Evolutionary conservation across 768 basidiomycete species (phyloP).

Genomic region (Omphalotus guepiniiformis): DNA sequence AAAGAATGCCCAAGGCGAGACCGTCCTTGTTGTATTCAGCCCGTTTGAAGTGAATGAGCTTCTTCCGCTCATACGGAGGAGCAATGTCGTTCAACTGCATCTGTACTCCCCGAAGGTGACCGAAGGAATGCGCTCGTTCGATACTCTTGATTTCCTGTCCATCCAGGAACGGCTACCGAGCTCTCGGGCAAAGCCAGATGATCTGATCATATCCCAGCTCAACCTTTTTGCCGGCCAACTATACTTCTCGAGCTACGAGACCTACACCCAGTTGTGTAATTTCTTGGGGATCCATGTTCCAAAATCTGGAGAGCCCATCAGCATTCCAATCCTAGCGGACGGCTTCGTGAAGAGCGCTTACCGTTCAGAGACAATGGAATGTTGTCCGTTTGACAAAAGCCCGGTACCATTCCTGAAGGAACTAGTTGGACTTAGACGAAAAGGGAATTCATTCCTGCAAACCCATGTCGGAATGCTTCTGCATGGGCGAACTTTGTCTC

Average conservation of each 20-base stretch:
- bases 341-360: slow-evolving; percentile 24
- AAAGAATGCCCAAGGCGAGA: neutral
- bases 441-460: slow-evolving; percentile 28
- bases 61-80: slow-evolving; percentile 20
- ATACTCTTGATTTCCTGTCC: slow-evolving; percentile 20
- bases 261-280: slow-evolving; percentile 22
- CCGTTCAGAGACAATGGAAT: slow-evolving; percentile 14
- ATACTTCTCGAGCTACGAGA: slow-evolving; percentile 22
- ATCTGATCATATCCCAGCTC: slow-evolving; percentile 12
- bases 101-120: slow-evolving; percentile 20
- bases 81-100: slow-evolving; percentile 18
- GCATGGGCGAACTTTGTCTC: slow-evolving; percentile 20
- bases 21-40: slow-evolving; percentile 23
- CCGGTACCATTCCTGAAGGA: slow-evolving; percentile 30
- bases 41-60: slow-evolving; percentile 26
- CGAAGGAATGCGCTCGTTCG: slow-evolving; percentile 11
- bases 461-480: slow-evolving; percentile 41
- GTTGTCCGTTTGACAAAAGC: slow-evolving; percentile 27
- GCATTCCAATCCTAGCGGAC: too few relatives aligned
- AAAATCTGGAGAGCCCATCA: neutral
- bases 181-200: slow-evolving; percentile 6
- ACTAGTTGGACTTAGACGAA: slow-evolving; percentile 32
- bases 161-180: slow-evolving; percentile 16
- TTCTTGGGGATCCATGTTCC: slow-evolving; percentile 13
- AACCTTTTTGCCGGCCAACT: slow-evolving; percentile 30